Base-by-base conservation (phyloP, 768 basidiomycete species). In the Tricholomella constricta region DNA sequence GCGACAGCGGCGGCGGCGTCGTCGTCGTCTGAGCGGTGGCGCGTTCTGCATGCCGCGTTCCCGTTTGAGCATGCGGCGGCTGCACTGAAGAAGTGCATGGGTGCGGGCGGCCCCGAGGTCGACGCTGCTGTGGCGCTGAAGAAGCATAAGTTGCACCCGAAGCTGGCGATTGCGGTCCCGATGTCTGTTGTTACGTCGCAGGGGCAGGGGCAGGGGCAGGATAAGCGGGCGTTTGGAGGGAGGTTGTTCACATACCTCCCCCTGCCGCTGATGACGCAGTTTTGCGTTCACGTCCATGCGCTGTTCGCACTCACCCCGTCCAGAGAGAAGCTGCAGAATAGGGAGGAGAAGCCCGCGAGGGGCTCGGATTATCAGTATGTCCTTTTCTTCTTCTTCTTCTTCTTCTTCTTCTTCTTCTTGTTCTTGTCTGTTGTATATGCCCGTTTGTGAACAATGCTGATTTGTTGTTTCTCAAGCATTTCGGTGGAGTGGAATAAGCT, bases 211-310 rank as follows among this genome's bases (percentile, higher is more conserved):
- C n/a, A n/a, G n/a, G 5, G 44, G 4, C 19, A 43, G 12, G 27
- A 52, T 9, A 41, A 3, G 54, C 40, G 1, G 17, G 14, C 25
- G 6, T 12, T 45, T 8, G 80, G 80, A 1, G 67, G 76, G 3
- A n/a, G n/a, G n/a, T 64, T 83, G 11, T 83, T 80, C 60, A 80
- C 79, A 0, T 77, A 69, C 38, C 72, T 81, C 6, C 80, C 79
- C 0, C 64, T 83, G 0, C n/a, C n/a, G n/a, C n/a, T n/a, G n/a
- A n/a, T n/a, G n/a, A n/a, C n/a, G n/a, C n/a, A n/a, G n/a, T n/a
- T 79, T 47, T 73, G 75, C 0, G 65, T 69, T 6, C 80, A 81
- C 52, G 53, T 81, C 2, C 78, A 83, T 54, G 77, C 68, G 0
- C 52, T 76, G 2, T 80, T 83, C 52, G 76, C 80, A 0, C 61